Evolutionary conservation across 2,329 filamentous ascomycete genomes (phyloP).

Genomic region (Myriosclerotinia scirpicola): DNA sequence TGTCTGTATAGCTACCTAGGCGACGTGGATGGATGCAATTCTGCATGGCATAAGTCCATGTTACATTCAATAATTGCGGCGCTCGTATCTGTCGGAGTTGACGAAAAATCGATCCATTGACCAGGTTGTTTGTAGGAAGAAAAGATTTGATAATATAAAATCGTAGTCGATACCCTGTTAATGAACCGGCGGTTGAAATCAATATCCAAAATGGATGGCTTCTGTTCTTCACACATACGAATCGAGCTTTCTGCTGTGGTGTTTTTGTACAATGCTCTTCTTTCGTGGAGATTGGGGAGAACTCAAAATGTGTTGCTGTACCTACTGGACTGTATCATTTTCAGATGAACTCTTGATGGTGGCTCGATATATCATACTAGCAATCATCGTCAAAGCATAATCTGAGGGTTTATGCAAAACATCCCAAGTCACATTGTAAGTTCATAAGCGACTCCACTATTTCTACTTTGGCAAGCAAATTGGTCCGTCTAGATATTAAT

Average conservation of each 20-base stretch:
- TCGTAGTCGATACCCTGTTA: background rate
- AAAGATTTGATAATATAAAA: constrained; percentile 7
- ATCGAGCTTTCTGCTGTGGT: background rate
- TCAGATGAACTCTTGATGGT: background rate
- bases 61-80: constrained; percentile 2
- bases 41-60: background rate
- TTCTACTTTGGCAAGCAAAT: constrained; percentile 10
- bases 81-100: constrained; percentile 5
- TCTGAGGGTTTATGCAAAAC: constrained; percentile 17
- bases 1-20: too few relatives aligned
- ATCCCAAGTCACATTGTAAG: background rate
- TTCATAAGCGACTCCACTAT: constrained; percentile 9
- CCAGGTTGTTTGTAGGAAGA: background rate
- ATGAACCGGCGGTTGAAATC: background rate
- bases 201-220: background rate
- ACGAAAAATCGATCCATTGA: background rate
- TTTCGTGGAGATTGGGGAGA: background rate
- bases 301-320: background rate
- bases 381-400: background rate
- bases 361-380: background rate
- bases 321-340: background rate
- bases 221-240: background rate
- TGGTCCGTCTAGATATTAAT: background rate
- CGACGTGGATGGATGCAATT: background rate
- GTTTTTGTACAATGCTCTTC: background rate